Evolutionary conservation across 306 rosid species (phyloP).

Genomic region (Casuarina equisetifolia): DNA sequence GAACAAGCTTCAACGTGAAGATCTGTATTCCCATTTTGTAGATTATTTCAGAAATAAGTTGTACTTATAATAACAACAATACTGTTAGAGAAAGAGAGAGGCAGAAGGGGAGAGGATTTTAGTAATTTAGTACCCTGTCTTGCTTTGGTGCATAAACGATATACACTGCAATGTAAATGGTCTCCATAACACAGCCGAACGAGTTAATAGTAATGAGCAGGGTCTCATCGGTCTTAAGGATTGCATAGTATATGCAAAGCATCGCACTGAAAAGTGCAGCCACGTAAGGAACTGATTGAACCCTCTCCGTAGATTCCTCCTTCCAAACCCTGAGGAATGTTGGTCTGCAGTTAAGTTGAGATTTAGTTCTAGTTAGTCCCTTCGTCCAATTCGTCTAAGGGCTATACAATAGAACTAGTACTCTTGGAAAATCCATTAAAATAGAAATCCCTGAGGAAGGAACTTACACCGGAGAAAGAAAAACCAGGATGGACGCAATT

Average conservation of each 20-base stretch:
- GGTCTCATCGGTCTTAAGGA: constrained; percentile 57
- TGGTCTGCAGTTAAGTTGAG: constrained; percentile 43
- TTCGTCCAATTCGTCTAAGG: too few relatives aligned
- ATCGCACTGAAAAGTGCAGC: constrained; percentile 86
- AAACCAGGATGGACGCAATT: constrained; percentile 71
- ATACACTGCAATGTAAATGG: constrained; percentile 68
- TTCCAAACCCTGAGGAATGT: constrained; percentile 62
- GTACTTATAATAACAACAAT: too few relatives aligned
- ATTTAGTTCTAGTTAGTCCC: background rate
- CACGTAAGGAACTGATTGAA: constrained; percentile 83
- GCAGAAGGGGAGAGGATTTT: background rate
- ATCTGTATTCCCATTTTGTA: constrained; percentile 37
- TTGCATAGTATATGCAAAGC: constrained; percentile 91
- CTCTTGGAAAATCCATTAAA: background rate
- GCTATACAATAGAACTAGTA: too few relatives aligned
- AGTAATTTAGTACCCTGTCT: constrained; percentile 46
- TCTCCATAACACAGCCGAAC: constrained; percentile 74
- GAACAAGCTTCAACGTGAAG: constrained; percentile 62
- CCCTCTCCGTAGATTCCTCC: constrained; percentile 91
- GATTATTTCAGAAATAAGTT: background rate
- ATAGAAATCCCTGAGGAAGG: background rate
- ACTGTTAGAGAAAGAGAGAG: too few relatives aligned
- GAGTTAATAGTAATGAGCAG: constrained; percentile 79
- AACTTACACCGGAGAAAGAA: constrained; percentile 89
- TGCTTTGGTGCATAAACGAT: constrained; percentile 65